Evolutionary conservation across 495 filamentous ascomycete species (phyloP).

Genomic region (Podospora didyma): DNA sequence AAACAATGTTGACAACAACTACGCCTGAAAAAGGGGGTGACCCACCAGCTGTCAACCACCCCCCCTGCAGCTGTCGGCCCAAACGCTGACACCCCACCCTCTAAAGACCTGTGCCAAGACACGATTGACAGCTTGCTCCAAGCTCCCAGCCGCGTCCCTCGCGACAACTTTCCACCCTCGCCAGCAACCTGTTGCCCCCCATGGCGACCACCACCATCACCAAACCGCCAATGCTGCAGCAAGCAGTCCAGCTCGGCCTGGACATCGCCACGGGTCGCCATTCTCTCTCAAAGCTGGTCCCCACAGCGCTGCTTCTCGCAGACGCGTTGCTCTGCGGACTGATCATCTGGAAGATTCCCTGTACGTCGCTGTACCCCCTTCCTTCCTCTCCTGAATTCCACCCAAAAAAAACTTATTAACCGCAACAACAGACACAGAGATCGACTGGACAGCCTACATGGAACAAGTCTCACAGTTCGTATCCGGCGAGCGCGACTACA

Average conservation of each 20-base stretch:
- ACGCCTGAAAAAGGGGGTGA: no score
- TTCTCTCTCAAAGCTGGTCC: conserved; percentile 35
- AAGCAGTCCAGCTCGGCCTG: conserved; percentile 19
- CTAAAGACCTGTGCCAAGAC: no score
- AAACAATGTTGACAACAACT: no score
- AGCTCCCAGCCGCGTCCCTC: no score
- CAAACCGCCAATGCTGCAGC: conserved; percentile 9
- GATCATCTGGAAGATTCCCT: conserved; percentile 82
- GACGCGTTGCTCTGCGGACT: conserved; percentile 71
- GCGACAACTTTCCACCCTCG: no score
- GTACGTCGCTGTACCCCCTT: conserved; percentile 46
- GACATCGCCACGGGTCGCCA: conserved; percentile 41
- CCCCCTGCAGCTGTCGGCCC: no score
- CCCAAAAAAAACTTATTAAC: background rate
- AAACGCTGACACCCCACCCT: no score
- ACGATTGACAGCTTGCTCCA: no score
- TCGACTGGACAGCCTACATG: conserved; percentile 98
- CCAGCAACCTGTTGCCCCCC: no score
- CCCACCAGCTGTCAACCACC: no score
- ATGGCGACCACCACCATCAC: conserved; percentile 1
- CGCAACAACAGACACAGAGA: conserved; percentile 76
- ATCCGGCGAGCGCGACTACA: conserved; percentile 84
- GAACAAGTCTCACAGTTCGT: conserved; percentile 78
- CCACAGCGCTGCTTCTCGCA: conserved; percentile 62
- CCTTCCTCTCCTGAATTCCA: background rate